These are phyloP conservation scores for Hypoxylon subgilvum DNA, from an alignment of 495 filamentous ascomycete genomes.

Conservation along the genomic window DNA sequence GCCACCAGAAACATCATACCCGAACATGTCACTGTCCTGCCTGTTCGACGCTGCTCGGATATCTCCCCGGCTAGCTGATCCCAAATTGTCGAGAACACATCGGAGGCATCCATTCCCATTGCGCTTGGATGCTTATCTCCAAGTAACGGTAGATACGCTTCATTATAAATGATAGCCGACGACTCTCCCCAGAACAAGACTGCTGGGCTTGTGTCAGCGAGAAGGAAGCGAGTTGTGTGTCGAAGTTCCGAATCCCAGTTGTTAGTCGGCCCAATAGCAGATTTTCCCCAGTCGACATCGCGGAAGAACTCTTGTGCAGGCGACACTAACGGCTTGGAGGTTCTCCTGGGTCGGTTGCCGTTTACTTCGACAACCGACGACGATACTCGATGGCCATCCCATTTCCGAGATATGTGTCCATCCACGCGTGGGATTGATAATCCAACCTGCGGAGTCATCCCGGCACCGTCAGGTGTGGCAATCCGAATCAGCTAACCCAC, in stretches of 20 bases:
- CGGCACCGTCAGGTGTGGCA: conserved; percentile 11
- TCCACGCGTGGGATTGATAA: neutral
- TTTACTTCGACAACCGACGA: neutral
- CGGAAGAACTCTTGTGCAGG: conserved; percentile 3
- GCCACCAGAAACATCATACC: conserved; percentile 56
- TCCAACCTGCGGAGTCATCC: conserved; percentile 14
- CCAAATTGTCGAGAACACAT: conserved; percentile 45
- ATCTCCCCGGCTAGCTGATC: conserved; percentile 44
- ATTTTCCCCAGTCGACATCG: conserved; percentile 17
- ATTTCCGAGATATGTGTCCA: neutral
- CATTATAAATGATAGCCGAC: conserved; percentile 54
- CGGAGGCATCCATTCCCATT: conserved; percentile 47
- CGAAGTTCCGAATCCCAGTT: conserved; percentile 19
- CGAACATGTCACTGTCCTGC: conserved; percentile 42
- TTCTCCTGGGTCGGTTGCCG: neutral
- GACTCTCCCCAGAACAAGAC: conserved; percentile 52
- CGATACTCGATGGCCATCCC: neutral
- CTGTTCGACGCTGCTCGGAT: conserved; percentile 28
- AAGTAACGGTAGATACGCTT: conserved; percentile 50
- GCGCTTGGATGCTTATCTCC: conserved; percentile 46
- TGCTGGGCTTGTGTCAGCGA: conserved; percentile 35
- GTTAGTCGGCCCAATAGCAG: conserved; percentile 5
- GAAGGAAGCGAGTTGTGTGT: conserved; percentile 29
- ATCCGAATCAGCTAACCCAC: neutral
- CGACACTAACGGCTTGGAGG: neutral